Evolutionary conservation across 2,329 filamentous ascomycete species (phyloP).

Genomic region (Orbilia oligospora): DNA sequence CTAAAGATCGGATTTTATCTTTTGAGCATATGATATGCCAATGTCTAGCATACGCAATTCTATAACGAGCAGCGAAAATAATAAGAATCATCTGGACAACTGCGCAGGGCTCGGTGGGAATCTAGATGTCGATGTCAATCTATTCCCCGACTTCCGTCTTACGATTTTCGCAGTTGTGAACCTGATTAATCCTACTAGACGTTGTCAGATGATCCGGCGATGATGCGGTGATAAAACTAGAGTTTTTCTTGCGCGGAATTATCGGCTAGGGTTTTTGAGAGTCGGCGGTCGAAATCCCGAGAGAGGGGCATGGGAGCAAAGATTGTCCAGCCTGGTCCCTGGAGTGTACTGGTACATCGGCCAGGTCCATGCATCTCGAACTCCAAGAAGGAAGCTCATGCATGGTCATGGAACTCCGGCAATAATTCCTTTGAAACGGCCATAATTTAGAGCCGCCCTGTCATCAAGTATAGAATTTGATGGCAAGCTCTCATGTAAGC

Average conservation of each 20-base stretch:
- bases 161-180: not conserved
- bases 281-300: conserved; percentile 10
- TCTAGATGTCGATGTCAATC: not conserved
- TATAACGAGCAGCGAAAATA: not conserved
- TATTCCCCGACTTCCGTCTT: conserved; percentile 1
- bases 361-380: not conserved
- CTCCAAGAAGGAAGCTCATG: conserved; percentile 9
- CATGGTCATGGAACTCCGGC: conserved; percentile 16
- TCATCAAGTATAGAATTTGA: not conserved
- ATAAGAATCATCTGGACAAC: not conserved
- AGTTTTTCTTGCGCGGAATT: not conserved
- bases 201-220: conserved; percentile 1
- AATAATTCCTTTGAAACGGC: conserved; percentile 10
- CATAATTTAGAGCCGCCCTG: conserved; percentile 8
- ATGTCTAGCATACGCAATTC: not conserved
- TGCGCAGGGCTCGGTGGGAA: not conserved
- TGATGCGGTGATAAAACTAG: not conserved
- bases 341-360: conserved; percentile 16
- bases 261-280: not conserved
- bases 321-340: conserved; percentile 10
- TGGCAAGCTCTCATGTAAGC: conserved; percentile 3
- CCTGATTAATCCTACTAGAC: not conserved
- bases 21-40: not conserved
- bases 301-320: not conserved
- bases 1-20: conserved; percentile 7